Evolutionary conservation across 106 monocot species (phyloP).

Genomic region (Allium sativum): DNA sequence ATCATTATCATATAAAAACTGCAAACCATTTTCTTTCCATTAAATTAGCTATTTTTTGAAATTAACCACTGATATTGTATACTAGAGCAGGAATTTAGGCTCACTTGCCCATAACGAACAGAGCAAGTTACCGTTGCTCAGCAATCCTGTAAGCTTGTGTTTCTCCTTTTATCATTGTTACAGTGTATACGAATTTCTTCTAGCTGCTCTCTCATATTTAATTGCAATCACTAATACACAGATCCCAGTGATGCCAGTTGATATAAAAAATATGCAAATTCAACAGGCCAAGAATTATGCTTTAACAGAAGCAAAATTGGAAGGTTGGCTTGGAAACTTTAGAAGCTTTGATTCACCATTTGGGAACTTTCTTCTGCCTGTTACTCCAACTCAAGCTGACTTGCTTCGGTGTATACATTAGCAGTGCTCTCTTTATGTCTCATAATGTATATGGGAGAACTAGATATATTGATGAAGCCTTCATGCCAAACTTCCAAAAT

Average conservation of each 20-base stretch:
- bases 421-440: no score
- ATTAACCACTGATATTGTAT: no score
- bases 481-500: no score
- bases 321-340: slow-evolving; percentile 66
- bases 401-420: slow-evolving; percentile 10
- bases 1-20: no score
- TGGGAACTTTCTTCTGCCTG: slow-evolving; percentile 78
- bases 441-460: no score
- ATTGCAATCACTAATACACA: slow-evolving; percentile 7
- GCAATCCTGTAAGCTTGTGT: neutral
- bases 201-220: no score
- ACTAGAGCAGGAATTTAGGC: neutral
- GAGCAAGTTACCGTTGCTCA: neutral
- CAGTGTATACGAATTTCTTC: neutral
- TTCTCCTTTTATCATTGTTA: neutral
- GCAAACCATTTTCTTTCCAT: no score
- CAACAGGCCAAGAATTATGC: slow-evolving; percentile 46
- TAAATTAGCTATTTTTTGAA: no score
- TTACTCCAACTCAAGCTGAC: slow-evolving; percentile 46
- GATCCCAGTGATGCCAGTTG: slow-evolving; percentile 6
- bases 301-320: slow-evolving; percentile 43
- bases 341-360: slow-evolving; percentile 71
- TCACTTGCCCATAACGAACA: neutral
- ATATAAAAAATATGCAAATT: slow-evolving; percentile 15
- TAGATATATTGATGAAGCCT: no score